Base-by-base conservation (phyloP, 2,329 filamentous ascomycete species). In the Thelonectria rubi region DNA sequence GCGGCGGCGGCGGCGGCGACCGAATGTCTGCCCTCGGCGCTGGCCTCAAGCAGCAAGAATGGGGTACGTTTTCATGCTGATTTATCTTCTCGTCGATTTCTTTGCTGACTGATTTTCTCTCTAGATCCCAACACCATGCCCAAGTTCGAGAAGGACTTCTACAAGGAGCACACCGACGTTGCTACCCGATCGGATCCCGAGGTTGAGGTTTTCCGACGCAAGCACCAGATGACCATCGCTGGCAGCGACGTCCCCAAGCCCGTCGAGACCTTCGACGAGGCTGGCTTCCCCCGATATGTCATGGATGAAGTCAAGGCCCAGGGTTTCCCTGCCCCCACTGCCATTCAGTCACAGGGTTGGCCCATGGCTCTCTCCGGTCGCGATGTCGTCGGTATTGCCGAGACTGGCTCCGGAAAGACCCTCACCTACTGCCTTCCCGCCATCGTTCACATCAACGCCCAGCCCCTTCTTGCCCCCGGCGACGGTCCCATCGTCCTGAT, bases 111-210 rank as follows among this genome's bases (percentile, higher is more conserved):
- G 6, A 17, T 30, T 17, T 6, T 30, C 45, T 20, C 7, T 39
- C 18, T 69, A 95, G 95, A 99, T 76, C 73, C 95, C 55, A 83
- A 78, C 74, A 78, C 89, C 7, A 76, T 99, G 47, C 94, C 95
- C 72, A 98, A 98, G 80, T 99, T 99, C 81, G 95, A 99, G 78
- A 99, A 99, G 82, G 94, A 92, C 9, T 99, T 99, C 83, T 99
- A 99, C 87, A 97, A 98, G 84, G 95, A 98, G 81, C 89, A 95
- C 76, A 85, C 90, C 32, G 87, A 88, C 62, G 94, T 99, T 63
- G 80, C 88, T 64, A 83, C 79, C 72, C 92, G 95, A 74, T 88
- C 92, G 12, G 77, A 86, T 43, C 86, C 87, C 58, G 94, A 98
- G 65, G 91, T 99, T 60, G 91, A 94, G 26, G 91, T 89, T 58